Evolutionary conservation across 176 grass and related monocot species (phyloP), one percentile per base, ranked within the genome.

Genomic region (Eragrostis nindensis): DNA sequence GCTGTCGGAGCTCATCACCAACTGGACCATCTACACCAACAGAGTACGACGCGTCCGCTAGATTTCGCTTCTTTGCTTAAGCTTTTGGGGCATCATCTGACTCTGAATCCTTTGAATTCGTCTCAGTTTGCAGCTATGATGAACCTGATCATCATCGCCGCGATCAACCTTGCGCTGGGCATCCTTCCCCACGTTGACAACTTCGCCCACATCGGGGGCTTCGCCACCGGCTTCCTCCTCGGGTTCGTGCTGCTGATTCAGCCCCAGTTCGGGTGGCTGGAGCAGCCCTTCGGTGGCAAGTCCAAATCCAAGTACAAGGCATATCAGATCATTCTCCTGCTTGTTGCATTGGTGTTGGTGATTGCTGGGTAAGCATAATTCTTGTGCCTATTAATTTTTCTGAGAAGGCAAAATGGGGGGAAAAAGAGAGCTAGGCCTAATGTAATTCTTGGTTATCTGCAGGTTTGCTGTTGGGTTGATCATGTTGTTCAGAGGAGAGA

Each of bases 121-220:
- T 24, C 8, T 10, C 70, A 97, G 94, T 17, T 71, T 52, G 88
- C 86, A 17, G 90, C 94, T 36, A 75, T 97, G 65, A 4, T 88
- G 24, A 97, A 92, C 74, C 83, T 97, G 80, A 70, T 93, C 75
- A 75, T 93, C 81, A 93, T 97, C 74, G 83, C 89, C 0, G 90
- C 71, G 64, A 82, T 97, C 77, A 93, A 97, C 80, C 89, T 97
- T 32, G 94, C 86, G 14, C 9, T 97, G 5, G 94, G 94, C 54
- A 89, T 97, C 75, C 90, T 97, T 18, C 93, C 94, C 12, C 80
- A 88, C 55, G 88, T 97, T 6, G 88, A 97, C 82, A 97, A 97
- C 76, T 97, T 97, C 85, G 94, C 90, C 11, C 94, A 97, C 85
- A 97, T 97, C 27, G 93, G 90, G 22, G 90, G 90, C 6, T 93